phyloP scores from a whole-genome alignment of 805 yeast species.

The Metschnikowia borealis region DNA sequence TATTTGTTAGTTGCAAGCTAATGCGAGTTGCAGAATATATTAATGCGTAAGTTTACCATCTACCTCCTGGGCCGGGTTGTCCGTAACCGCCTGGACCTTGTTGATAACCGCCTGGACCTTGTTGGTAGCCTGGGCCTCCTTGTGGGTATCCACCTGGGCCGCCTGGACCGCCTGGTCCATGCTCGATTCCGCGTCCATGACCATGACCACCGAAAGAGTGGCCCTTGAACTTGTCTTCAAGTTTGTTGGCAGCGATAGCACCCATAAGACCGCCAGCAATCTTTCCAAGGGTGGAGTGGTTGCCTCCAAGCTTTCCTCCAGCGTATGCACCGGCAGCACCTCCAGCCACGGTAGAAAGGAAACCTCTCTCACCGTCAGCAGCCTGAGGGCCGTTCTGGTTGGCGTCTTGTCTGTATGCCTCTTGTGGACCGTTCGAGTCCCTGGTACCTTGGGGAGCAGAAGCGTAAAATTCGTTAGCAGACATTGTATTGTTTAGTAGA shows the following conservation, averaged over 20 bases:
- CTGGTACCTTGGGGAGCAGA: conserved; percentile 32
- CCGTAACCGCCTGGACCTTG: conserved; percentile 10
- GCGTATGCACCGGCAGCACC: conserved; percentile 39
- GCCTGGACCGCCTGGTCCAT: conserved; percentile 7
- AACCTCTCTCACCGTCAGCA: conserved; percentile 26
- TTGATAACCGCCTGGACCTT: conserved; percentile 8
- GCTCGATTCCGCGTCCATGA: conserved; percentile 4
- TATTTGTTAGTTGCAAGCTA: too few relatives aligned
- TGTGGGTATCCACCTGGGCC: conserved; percentile 10
- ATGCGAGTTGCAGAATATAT: not conserved
- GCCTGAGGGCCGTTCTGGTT: conserved; percentile 14
- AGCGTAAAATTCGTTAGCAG: conserved; percentile 54
- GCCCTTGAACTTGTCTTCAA: conserved; percentile 34
- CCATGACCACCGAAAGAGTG: conserved; percentile 8
- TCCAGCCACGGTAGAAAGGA: conserved; percentile 24
- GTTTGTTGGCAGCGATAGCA: conserved; percentile 50
- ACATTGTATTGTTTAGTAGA: conserved; percentile 32
- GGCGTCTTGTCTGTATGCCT: conserved; percentile 12
- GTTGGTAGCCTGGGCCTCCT: conserved; percentile 11
- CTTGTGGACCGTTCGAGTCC: conserved; percentile 7
- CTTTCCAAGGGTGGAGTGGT: conserved; percentile 42
- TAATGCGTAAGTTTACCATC: conserved; percentile 6
- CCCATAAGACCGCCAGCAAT: conserved; percentile 54
- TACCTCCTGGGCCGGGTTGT: conserved; percentile 1
- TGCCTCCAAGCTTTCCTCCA: conserved; percentile 24